Conservation (phyloP, 176 grass and related monocot species). For the Cenchrus fungigraminus region DNA sequence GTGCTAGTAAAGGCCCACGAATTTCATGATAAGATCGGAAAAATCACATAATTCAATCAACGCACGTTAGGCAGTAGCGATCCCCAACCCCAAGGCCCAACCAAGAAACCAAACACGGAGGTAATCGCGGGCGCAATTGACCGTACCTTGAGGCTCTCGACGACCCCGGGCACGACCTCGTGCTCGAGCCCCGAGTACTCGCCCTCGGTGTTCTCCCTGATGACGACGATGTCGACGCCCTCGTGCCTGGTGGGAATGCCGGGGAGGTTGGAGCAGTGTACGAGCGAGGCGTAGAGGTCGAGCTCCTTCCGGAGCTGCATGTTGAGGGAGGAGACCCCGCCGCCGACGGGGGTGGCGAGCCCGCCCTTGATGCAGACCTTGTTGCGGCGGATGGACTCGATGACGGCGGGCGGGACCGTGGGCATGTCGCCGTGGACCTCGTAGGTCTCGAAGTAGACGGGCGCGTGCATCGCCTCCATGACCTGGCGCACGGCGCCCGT, state of each 20-base stretch:
- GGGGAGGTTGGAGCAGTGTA: conserved; percentile 83
- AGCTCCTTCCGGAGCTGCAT: conserved; percentile 93
- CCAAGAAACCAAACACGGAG: background rate
- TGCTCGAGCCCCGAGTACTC: conserved; percentile 99
- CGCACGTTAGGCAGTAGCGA: background rate
- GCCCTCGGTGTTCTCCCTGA: conserved; percentile 97
- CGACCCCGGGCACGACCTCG: conserved; percentile 89
- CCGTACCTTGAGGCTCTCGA: conserved; percentile 89
- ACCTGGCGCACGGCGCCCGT: conserved; percentile 79
- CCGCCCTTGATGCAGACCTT: conserved; percentile 93
- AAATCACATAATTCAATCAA: conserved; percentile 15
- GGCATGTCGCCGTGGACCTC: conserved; percentile 91
- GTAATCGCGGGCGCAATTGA: background rate
- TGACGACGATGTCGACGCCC: conserved; percentile 90
- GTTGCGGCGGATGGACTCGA: conserved; percentile 89
- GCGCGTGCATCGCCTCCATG: conserved; percentile 95
- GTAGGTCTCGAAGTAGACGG: conserved; percentile 93
- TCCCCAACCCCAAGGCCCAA: background rate
- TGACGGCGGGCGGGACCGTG: conserved; percentile 72
- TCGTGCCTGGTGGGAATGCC: conserved; percentile 80
- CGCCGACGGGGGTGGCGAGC: conserved; percentile 75
- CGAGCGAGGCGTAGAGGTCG: conserved; percentile 86
- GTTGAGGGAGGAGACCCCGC: conserved; percentile 87
- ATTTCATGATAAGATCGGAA: conserved; percentile 13
- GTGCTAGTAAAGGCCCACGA: background rate